These are phyloP conservation scores for Leccinum variicolor DNA, from an alignment of 768 basidiomycete genomes.

Conservation along the genomic window DNA sequence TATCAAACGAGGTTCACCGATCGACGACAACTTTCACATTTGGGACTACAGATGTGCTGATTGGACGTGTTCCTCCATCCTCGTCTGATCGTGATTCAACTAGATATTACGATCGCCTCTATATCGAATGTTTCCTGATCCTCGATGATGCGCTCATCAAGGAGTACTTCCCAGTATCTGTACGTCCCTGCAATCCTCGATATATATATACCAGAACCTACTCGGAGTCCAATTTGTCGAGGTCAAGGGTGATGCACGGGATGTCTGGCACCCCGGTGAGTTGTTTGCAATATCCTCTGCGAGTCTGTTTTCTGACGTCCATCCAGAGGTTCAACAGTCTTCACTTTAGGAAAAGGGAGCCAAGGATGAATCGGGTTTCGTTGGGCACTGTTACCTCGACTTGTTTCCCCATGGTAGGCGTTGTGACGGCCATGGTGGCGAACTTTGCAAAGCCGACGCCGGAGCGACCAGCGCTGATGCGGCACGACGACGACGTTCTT, in stretches of 20 bases:
- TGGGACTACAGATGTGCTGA: no score
- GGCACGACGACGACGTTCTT: conserved; percentile 84
- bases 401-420: conserved; percentile 71
- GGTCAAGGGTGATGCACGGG: conserved; percentile 48
- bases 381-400: conserved; percentile 85
- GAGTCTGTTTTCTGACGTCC: neutral
- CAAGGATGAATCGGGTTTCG: conserved; percentile 62
- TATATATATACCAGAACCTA: conserved; percentile 79
- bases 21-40: no score
- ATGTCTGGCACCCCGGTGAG: conserved; percentile 29
- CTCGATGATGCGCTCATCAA: conserved; percentile 76
- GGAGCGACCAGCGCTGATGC: conserved; percentile 78
- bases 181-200: conserved; percentile 75
- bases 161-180: conserved; percentile 83
- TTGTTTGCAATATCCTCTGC: neutral
- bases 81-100: neutral
- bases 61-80: neutral
- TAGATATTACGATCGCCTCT: conserved; percentile 30
- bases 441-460: conserved; percentile 83
- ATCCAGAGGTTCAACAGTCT: conserved; percentile 82
- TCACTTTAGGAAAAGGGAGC: conserved; percentile 79
- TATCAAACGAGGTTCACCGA: no score
- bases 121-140: conserved; percentile 57
- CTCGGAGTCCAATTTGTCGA: conserved; percentile 68
- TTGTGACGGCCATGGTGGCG: conserved; percentile 70